Evolutionary conservation across 192 early-diverging fungal genomes (phyloP).

Genomic region (Backusella westeae): DNA sequence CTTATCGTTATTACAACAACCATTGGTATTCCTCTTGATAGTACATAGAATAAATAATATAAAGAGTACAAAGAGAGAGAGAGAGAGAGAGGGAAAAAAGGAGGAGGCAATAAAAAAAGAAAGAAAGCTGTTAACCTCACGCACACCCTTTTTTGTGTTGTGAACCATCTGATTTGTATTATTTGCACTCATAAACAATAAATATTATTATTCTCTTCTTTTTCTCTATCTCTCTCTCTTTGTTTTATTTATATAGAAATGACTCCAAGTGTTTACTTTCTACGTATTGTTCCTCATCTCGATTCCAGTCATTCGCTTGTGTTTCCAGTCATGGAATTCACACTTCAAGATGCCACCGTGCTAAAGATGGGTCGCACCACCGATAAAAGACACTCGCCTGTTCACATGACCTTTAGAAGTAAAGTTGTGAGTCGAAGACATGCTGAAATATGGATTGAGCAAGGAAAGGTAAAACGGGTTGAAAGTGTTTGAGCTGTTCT

Average conservation of each 20-base stretch:
- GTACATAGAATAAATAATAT: too few relatives aligned
- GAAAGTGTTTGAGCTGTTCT: too few relatives aligned
- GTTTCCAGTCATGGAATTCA: conserved; percentile 55
- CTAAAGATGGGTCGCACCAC: conserved; percentile 41
- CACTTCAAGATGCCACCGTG: conserved; percentile 20
- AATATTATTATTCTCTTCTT: neutral
- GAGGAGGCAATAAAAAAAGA: neutral
- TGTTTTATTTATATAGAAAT: neutral
- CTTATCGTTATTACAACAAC: too few relatives aligned
- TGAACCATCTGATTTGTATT: neutral
- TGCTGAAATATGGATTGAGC: conserved; percentile 83
- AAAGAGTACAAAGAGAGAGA: too few relatives aligned
- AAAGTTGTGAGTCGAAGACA: conserved; percentile 87
- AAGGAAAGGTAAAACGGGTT: conserved; percentile 17
- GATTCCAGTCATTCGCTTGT: conserved; percentile 52
- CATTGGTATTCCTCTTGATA: too few relatives aligned
- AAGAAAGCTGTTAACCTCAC: neutral
- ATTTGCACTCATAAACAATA: neutral
- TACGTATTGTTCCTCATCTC: conserved; percentile 59
- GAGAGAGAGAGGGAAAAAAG: neutral
- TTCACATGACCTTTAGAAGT: conserved; percentile 66
- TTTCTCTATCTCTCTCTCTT: neutral
- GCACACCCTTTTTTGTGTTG: neutral
- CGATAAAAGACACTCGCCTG: conserved; percentile 43
- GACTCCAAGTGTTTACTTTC: neutral